Percentiles rank a stretch among this genome's conserved stretches.
These are phyloP conservation scores for Daphne laureola DNA, from an alignment of 441 rosid genomes.

Conservation along the genomic window DNA sequence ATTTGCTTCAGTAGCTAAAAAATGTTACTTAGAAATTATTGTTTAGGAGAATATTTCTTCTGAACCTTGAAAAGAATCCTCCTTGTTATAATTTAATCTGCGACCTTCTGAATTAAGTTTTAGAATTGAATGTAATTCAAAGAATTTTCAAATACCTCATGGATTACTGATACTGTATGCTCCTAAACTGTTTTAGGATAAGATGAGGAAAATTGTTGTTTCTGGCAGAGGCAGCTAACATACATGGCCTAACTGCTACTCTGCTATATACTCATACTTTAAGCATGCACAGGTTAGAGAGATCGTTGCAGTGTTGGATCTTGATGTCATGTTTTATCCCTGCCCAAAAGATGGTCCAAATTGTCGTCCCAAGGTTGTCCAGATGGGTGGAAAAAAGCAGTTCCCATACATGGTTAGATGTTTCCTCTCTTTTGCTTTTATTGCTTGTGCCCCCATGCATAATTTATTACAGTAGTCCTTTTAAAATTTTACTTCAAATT, in stretches of 20 bases:
- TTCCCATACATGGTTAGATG: constrained; percentile 88
- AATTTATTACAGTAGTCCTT: no score
- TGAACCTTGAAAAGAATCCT: no score
- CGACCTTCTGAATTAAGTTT: constrained; percentile 1
- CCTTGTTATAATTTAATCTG: no score
- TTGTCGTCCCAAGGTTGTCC: constrained; percentile 67
- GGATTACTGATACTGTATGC: no score
- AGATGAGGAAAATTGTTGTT: no score
- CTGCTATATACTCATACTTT: constrained; percentile 16
- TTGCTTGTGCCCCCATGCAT: not conserved
- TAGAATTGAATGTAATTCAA: not conserved
- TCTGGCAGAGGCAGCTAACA: no score
- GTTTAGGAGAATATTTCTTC: no score
- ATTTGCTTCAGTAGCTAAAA: not conserved
- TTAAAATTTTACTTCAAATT: no score
- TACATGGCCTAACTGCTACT: not conserved
- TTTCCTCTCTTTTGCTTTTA: constrained; percentile 15
- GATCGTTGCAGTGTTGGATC: constrained; percentile 79
- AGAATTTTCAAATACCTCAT: no score
- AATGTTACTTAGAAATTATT: not conserved
- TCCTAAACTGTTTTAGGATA: no score
- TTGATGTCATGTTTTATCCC: constrained; percentile 87
- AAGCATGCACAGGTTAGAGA: constrained; percentile 65
- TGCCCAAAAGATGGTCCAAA: constrained; percentile 87
- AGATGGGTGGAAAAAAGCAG: constrained; percentile 86